Base-by-base conservation (phyloP, 2,329 filamentous ascomycete species). In the Huntiella decipiens region DNA sequence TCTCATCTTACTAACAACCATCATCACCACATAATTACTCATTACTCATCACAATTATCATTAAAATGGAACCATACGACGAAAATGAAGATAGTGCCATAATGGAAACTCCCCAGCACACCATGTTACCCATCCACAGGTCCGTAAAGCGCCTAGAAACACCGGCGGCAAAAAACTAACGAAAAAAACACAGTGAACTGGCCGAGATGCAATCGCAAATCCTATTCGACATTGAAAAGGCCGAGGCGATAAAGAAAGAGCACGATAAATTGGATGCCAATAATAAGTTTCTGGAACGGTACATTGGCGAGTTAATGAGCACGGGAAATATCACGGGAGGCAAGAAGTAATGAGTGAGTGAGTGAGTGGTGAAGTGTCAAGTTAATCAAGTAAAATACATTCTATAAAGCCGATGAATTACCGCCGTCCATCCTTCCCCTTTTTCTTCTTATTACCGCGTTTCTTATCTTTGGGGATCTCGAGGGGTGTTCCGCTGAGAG, bases 271-370 rank as follows among this genome's bases (percentile, higher is more conserved):
- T 98, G 46, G 87, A 96, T 62, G 91, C 74, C 61, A 87, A 95
- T 61, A 98, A 98, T 70, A 88, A 86, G 57, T 95, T 96, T 58
- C 65, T 98, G 41, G 88, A 96, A 62, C 94, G 94, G 61, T 96
- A 96, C 60, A 96, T 96, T 56, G 88, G 88, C 53, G 88, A 94
- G 57, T 70, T 96, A 46, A 96, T 94, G 74, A 83, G 84, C 54
- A 81, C 77, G n/a, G 78, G 74, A 59, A 81, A 81, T 57, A 80
- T 82, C 54, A 81, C 77, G 1, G 69, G 76, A 1, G 66, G 61
- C 46, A 71, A 73, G 56, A 77, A 75, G 58, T 76, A 57, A 68
- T 19, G 17, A 31, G 4, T 16, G 12, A 17, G 15, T 17, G 15
- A 31, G 3, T 16, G 12, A 17, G 16, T 17, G 16, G 11, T 6